Conservation (phyloP, 257 asterid species). For the Fraxinus cuspidata region DNA sequence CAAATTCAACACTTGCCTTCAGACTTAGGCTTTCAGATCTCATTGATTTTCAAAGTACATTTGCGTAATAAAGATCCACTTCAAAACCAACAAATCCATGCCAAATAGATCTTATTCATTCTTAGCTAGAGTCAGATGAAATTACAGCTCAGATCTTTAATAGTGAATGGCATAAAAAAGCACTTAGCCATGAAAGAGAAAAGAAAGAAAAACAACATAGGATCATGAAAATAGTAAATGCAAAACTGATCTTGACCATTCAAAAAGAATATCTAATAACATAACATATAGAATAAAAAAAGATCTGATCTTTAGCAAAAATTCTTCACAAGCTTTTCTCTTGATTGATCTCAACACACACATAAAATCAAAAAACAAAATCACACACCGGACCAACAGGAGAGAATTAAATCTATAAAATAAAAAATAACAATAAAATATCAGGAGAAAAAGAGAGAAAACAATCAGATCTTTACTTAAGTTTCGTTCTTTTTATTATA, state of each 20-base stretch:
- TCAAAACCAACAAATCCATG: neutral
- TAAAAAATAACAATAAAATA: neutral
- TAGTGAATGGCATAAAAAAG: neutral
- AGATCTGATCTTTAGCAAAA: conserved; percentile 26
- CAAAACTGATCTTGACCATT: neutral
- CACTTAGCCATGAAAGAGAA: neutral
- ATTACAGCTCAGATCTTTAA: neutral
- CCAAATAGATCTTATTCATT: neutral
- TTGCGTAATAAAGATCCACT: neutral
- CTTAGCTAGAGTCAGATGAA: neutral
- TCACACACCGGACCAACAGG: neutral
- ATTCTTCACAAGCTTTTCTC: neutral
- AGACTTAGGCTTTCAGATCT: neutral
- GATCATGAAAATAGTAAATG: neutral
- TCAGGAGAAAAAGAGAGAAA: neutral
- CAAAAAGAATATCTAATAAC: neutral
- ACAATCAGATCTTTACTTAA: neutral
- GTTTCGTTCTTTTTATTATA: neutral
- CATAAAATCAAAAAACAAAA: neutral
- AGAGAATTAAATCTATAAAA: neutral
- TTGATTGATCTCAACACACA: neutral
- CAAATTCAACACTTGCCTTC: neutral
- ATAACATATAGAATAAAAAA: neutral
- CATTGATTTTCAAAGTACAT: neutral
- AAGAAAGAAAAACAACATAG: neutral